Evolutionary conservation across 2,329 filamentous ascomycete genomes (phyloP).

Genomic region (Claviceps arundinis): DNA sequence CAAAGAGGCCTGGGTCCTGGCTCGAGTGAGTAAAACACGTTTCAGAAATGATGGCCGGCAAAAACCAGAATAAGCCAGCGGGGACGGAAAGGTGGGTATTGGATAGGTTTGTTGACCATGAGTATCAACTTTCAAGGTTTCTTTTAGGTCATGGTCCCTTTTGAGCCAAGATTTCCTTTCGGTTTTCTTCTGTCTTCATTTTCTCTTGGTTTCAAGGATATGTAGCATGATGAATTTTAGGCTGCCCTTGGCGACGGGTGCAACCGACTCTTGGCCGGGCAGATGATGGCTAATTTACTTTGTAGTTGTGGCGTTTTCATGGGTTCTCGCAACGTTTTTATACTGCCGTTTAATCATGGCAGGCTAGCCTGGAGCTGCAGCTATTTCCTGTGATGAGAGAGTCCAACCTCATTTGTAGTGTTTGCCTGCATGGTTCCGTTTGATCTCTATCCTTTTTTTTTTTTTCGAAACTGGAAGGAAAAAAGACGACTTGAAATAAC

Average conservation of each 20-base stretch:
- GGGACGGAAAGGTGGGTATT: not conserved
- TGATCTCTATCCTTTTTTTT: too few relatives aligned
- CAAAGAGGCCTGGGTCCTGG: not conserved
- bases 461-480: not conserved
- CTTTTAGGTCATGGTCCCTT: too few relatives aligned
- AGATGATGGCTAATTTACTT: not conserved
- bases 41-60: not conserved
- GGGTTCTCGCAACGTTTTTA: not conserved
- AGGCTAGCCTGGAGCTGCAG: not conserved
- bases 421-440: too few relatives aligned
- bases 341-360: not conserved
- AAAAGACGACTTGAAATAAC: not conserved
- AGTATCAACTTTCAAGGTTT: not conserved
- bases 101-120: not conserved
- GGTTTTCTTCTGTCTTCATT: not conserved
- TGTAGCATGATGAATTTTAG: not conserved
- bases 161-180: too few relatives aligned
- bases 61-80: not conserved
- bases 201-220: not conserved
- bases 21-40: not conserved
- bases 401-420: not conserved
- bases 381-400: not conserved
- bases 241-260: not conserved
- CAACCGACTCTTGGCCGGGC: not conserved
- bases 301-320: not conserved